phyloP scores from a whole-genome alignment of 306 rosid species.

The Morella rubra region DNA sequence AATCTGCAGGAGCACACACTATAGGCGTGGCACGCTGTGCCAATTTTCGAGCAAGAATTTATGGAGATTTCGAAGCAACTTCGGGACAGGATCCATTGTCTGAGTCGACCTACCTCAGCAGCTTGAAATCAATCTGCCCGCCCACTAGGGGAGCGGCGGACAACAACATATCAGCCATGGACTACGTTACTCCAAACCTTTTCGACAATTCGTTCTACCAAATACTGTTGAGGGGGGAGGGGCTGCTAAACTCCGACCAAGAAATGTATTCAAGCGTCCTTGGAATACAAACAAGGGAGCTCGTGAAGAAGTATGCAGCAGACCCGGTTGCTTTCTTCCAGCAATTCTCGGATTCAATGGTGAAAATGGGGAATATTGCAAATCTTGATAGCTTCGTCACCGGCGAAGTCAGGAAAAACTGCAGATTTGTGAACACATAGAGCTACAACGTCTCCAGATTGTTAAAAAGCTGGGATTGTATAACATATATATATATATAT shows the following conservation, averaged over 20 bases:
- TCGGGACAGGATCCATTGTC: conserved; percentile 50
- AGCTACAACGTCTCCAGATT: not conserved
- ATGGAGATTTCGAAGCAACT: conserved; percentile 51
- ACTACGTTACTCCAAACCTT: conserved; percentile 69
- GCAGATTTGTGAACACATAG: conserved; percentile 87
- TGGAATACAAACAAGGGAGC: conserved; percentile 55
- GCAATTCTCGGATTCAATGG: conserved; percentile 88
- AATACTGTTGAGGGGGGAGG: conserved; percentile 62
- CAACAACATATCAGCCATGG: conserved; percentile 72
- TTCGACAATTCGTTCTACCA: conserved; percentile 87
- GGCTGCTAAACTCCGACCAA: conserved; percentile 78
- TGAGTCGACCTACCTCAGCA: conserved; percentile 37
- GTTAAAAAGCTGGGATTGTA: not conserved
- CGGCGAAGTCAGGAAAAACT: conserved; percentile 77
- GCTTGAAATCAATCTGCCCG: conserved; percentile 62
- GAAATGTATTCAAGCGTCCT: conserved; percentile 68
- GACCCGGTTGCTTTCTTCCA: conserved; percentile 73
- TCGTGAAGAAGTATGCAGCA: conserved; percentile 70
- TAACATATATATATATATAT: not conserved
- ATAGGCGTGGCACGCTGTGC: conserved; percentile 80
- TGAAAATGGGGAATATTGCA: conserved; percentile 74
- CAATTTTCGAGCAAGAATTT: conserved; percentile 59
- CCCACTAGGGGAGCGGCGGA: conserved; percentile 34
- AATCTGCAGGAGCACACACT: conserved; percentile 81
- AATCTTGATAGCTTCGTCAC: conserved; percentile 56